Conservation (phyloP, 371 early-diverging fungal genomes). For the Parasitella parasitica region DNA sequence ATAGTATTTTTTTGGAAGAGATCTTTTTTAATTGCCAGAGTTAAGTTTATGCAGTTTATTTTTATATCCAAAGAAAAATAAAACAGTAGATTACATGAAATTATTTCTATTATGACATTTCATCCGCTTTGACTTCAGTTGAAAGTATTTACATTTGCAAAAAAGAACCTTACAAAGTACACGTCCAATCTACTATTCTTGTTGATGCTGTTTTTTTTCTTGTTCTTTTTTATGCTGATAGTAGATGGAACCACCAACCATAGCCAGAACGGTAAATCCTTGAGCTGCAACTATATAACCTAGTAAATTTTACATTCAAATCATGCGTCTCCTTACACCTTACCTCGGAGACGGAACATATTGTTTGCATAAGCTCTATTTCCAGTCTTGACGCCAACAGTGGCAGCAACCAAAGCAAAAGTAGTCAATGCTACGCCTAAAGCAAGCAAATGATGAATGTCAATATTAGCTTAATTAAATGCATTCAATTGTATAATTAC, state of each 20-base stretch:
- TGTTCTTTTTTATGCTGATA: constrained; percentile 40
- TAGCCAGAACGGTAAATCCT: constrained; percentile 45
- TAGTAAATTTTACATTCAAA: neutral
- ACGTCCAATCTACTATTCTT: neutral
- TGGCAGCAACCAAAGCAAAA: constrained; percentile 51
- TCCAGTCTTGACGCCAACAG: constrained; percentile 48
- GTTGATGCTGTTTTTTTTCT: constrained; percentile 1
- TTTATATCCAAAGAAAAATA: neutral
- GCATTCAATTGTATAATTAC: constrained; percentile 6
- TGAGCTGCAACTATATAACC: constrained; percentile 43
- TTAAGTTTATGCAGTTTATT: no score
- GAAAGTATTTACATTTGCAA: neutral
- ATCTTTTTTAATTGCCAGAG: no score
- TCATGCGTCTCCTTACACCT: neutral
- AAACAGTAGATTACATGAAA: neutral
- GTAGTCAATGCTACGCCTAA: constrained; percentile 51
- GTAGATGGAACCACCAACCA: constrained; percentile 49
- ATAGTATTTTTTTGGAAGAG: no score
- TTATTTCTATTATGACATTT: neutral
- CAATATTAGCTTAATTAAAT: neutral
- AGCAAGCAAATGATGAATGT: neutral
- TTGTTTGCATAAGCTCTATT: constrained; percentile 50
- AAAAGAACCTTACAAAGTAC: neutral
- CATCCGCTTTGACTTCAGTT: no score
- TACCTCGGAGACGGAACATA: constrained; percentile 55